Evolutionary conservation across 257 asterid species (phyloP).

Genomic region (Petrea volubilis): DNA sequence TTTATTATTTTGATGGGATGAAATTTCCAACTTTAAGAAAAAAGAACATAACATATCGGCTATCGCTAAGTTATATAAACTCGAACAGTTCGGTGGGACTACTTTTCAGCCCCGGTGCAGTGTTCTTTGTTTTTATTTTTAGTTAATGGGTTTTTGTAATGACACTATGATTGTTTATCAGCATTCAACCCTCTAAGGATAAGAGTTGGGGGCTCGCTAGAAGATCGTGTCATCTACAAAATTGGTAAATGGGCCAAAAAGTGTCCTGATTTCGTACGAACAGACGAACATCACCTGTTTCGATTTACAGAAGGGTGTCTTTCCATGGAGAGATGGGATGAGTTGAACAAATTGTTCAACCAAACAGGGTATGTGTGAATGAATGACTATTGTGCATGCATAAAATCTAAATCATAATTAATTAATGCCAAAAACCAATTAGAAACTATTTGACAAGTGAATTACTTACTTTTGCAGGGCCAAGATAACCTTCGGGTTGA

Average conservation of each 20-base stretch:
- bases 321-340: constrained; percentile 61
- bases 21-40: too few species aligned
- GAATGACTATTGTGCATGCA: background rate
- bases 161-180: constrained; percentile 14
- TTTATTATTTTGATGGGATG: too few species aligned
- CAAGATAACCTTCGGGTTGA: constrained; percentile 63
- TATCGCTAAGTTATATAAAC: too few species aligned
- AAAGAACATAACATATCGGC: too few species aligned
- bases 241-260: constrained; percentile 39
- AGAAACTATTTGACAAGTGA: background rate
- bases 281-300: constrained; percentile 30
- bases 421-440: background rate
- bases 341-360: constrained; percentile 38
- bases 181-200: constrained; percentile 51
- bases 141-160: background rate
- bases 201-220: constrained; percentile 61
- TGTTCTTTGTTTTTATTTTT: too few species aligned
- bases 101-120: too few species aligned
- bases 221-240: constrained; percentile 52
- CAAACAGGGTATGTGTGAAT: constrained; percentile 57
- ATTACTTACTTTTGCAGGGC: constrained; percentile 38
- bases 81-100: too few species aligned
- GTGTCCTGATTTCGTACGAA: constrained; percentile 46
- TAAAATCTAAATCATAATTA: background rate
- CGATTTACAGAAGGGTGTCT: constrained; percentile 59